Base-by-base conservation (phyloP, 129 eudicot species). In the sunflower (Helianthus annuus) region DNA sequence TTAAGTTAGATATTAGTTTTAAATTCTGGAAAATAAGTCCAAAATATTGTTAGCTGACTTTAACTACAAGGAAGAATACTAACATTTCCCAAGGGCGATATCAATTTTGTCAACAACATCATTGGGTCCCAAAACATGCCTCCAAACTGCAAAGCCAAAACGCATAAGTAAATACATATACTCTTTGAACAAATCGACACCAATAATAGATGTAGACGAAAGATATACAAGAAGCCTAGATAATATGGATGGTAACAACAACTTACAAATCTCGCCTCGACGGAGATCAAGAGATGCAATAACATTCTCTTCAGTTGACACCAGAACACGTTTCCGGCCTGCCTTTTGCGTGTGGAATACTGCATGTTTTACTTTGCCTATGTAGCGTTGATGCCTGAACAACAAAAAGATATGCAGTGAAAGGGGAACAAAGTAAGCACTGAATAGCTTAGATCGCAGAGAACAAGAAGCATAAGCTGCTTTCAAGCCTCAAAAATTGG, bases 311-410 rank as follows among this genome's bases (percentile, higher is more conserved):
- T 94, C 89, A 15, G 99, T 94, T 13, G 99, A 81, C 10, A 94
- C 97, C 19, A 94, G 70, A 10, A 94, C 97, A 46, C 99, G 96
- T 86, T 94, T 94, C 9, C 99, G 72, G n/a, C 87, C 99, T 38
- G 97, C 94, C 87, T 94, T 94, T 63, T 88, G 99, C 0, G 99
- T 94, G 78, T 90, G 99, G 81, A 95, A 95, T 36, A 91, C 96
- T 36, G 99, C 99, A 22, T 91, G 84, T 75, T 91, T 95, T 11
- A 88, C 97, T 88, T 95, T 95, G 6, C 97, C 99, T 24, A 95
- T 80, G 79, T 91, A 95, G 61, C 85, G 85, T 61, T 88, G 96
- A 84, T 91, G 96, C 99, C 99, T 95, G 70, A 29, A 22, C 17
- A 65, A 29, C 48, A 34, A 53, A 58, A 14, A 4, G 10, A 42